Base-by-base conservation (phyloP, 129 eudicot genomes). In the Chrysanthemum lavandulifolium region DNA sequence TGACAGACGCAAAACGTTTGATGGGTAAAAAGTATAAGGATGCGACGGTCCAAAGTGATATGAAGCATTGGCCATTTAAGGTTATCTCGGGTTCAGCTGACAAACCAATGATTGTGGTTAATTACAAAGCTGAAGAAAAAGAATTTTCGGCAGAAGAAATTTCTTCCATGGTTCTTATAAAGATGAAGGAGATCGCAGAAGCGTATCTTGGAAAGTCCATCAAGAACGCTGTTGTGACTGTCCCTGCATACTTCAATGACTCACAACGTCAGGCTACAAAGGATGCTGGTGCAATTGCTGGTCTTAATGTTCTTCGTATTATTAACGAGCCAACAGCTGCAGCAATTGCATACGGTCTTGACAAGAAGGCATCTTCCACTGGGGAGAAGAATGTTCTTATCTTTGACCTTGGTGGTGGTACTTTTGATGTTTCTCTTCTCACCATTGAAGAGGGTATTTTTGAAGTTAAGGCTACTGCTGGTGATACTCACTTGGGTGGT, bases 21-120 rank as follows among this genome's bases (percentile, higher is more conserved):
- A 76, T 76, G 11, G 80, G 80, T 29, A 60, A 62, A 15, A 59
- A 7, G 63, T 60, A 59, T 43, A 60, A 21, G 8, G 75, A 68
- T 67, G 9, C 68, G 6, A n/a, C 50, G 5, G 80, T 76, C 6
- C 75, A 68, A 18, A 59, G 54, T 31, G 80, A 76, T 48, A 67
- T 76, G 69, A 67, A 68, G 45, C 14, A 68, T 27, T 69, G 81
- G 75, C 75, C 81, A 8, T 68, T 68, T 27, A 68, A 69, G 69
- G 55, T 76, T 53, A 69, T 31, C 19, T 21, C 62, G 10, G 70
- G 63, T 13, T 61, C 69, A 8, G 60, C n/a, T 18, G 16, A 54
- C 60, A 54, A 54, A 54, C 60, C 60, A 54, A 15, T 29, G 33
- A 54, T 54, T 14, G 60, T 2, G 21, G 60, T 54, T 23, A 13